phyloP scores from a whole-genome alignment of 2,329 filamentous ascomycete species.

The Claviceps paspali region DNA sequence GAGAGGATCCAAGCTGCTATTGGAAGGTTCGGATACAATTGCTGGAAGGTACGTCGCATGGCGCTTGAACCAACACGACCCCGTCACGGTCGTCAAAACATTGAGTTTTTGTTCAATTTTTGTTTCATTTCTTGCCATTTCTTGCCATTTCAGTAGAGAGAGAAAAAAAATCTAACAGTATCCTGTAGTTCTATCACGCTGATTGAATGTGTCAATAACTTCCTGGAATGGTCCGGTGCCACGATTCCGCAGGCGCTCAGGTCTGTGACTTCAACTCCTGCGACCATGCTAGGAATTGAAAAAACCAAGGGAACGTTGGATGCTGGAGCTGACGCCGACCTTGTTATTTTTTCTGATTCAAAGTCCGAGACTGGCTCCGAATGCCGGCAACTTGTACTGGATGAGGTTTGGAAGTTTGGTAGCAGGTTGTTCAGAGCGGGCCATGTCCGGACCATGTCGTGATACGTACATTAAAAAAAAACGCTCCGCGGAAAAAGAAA shows the following conservation, averaged over 20 bases:
- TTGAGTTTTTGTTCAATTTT: no score
- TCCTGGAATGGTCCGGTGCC: slow-evolving; percentile 58
- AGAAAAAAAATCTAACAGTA: slow-evolving; percentile 4
- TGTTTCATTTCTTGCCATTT: no score
- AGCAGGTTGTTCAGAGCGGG: slow-evolving; percentile 24
- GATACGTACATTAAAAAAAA: no score
- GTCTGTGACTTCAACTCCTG: slow-evolving; percentile 62
- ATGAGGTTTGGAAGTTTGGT: slow-evolving; percentile 72
- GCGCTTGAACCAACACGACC: no score
- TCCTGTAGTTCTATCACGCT: slow-evolving; percentile 48
- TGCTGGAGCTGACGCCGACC: slow-evolving; percentile 49
- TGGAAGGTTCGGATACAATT: slow-evolving; percentile 67
- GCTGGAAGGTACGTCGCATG: slow-evolving; percentile 57
- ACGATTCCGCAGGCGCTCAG: slow-evolving; percentile 52
- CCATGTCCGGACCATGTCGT: no score
- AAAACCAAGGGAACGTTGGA: slow-evolving; percentile 50
- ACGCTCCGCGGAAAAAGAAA: no score
- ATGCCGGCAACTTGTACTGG: slow-evolving; percentile 41
- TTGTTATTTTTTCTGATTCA: slow-evolving; percentile 51
- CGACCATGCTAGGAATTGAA: slow-evolving; percentile 56
- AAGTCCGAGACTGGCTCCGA: slow-evolving; percentile 20
- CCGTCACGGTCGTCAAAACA: no score
- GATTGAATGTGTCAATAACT: slow-evolving; percentile 73
- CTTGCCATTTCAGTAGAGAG: no score
- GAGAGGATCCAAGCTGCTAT: slow-evolving; percentile 53